A percentile compares a stretch with the other conserved stretches of the same genome.
Conservation (phyloP, 495 filamentous ascomycete genomes). For the Neurospora terricola region DNA sequence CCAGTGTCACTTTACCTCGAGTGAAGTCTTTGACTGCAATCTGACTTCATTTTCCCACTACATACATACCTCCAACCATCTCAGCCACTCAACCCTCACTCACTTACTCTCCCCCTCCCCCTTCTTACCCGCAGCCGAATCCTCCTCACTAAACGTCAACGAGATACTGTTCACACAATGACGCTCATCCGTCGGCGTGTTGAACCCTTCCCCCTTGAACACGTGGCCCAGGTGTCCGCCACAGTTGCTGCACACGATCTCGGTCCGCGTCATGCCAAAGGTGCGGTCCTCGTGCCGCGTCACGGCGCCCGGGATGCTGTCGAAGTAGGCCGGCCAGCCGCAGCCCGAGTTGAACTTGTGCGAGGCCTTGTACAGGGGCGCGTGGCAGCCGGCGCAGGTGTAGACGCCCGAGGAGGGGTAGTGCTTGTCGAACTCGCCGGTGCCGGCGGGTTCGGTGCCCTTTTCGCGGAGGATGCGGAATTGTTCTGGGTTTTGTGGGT, state of each 20-base stretch:
- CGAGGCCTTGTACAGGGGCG: constrained; percentile 78
- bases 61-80: neutral
- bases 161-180: constrained; percentile 96
- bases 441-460: constrained; percentile 73
- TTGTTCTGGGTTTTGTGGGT: constrained; percentile 51
- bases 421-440: constrained; percentile 83
- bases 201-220: constrained; percentile 90
- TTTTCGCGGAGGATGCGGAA: constrained; percentile 86
- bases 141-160: constrained; percentile 65
- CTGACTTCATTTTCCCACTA: neutral
- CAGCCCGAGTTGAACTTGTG: constrained; percentile 96
- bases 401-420: constrained; percentile 65
- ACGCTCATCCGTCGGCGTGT: constrained; percentile 86
- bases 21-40: neutral
- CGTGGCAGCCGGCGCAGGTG: constrained; percentile 72
- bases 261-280: constrained; percentile 76
- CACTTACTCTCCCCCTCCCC: constrained; percentile 15
- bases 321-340: constrained; percentile 97
- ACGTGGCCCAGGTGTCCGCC: constrained; percentile 95
- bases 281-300: constrained; percentile 63
- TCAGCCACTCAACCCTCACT: constrained; percentile 11
- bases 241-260: constrained; percentile 90
- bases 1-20: neutral
- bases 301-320: constrained; percentile 84
- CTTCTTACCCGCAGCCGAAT: constrained; percentile 42